Evolutionary conservation across 140 eudicot genomes (phyloP), one percentile per base, ranked within the genome.

Genomic region (Senecio squalidus): DNA sequence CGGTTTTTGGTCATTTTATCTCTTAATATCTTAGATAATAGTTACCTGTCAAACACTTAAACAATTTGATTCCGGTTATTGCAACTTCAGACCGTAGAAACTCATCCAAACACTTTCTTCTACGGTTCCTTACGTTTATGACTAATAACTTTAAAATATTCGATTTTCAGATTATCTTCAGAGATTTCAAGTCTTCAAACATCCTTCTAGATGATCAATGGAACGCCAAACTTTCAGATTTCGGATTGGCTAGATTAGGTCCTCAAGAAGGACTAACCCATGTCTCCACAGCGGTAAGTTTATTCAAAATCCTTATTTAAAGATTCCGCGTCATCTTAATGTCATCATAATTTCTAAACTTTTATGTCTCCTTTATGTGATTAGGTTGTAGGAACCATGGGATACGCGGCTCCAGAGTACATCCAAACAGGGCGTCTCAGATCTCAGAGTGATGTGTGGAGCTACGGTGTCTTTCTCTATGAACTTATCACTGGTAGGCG

Each of bases 361-460:
- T 24, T 5, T 2, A 2, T 26, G n/a, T 25, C 41, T 20, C 17
- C 36, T 52, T 52, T 36, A 18, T 51, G 14, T 50, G 72, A 31
- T 72, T 67, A 88, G 96, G 77, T 89, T 71, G 97, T 85, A 14
- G 97, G 97, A 54, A 89, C 97, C 16, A 66, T 82, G 82, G 97
- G 97, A 33, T 89, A 89, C 22, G 97, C 97, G n/a, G 93, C 97
- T 25, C 97, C 97, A 14, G 97, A 89, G 61, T 89, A 89, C 78
- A 46, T 89, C 52, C 93, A 79, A 75, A 89, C 93, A 4, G 97
- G 97, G 4, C 95, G 86, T 41, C 86, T 89, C 39, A 85, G 94
- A 22, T 53, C 84, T 69, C 89, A 85, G 63, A 89, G 84, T 51
- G 97, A 89, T 15, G 95, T 85, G 6, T 89, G 94, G 93, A 85